A percentile compares a stretch with the other conserved stretches of the same genome.
These are phyloP conservation scores for Rhodotorula sp. DNA, from an alignment of 1,284 basidiomycete species.

Conservation along the genomic window DNA sequence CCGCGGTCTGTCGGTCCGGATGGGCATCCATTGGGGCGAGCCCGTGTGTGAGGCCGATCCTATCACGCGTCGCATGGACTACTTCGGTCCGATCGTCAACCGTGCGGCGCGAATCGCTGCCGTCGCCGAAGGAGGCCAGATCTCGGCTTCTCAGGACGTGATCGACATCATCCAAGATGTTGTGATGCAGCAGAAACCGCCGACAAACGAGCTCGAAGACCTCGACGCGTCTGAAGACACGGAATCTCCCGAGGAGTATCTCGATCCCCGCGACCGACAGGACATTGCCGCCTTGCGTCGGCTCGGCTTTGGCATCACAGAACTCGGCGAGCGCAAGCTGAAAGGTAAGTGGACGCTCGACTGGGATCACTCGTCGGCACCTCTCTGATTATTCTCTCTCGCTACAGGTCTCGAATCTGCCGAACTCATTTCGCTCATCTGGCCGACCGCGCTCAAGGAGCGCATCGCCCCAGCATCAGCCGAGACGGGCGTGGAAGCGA, in stretches of 20 bases:
- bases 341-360: slow-evolving; percentile 57
- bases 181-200: slow-evolving; percentile 47
- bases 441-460: slow-evolving; percentile 72
- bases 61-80: slow-evolving; percentile 95
- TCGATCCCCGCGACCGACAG: slow-evolving; percentile 46
- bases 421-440: slow-evolving; percentile 80
- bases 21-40: slow-evolving; percentile 93
- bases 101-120: slow-evolving; percentile 83
- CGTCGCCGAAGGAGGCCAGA: slow-evolving; percentile 87
- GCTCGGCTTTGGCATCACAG: slow-evolving; percentile 71
- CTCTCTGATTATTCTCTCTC: not conserved
- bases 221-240: slow-evolving; percentile 55
- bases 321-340: slow-evolving; percentile 85
- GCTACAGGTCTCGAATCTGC: slow-evolving; percentile 56
- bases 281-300: slow-evolving; percentile 61
- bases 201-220: slow-evolving; percentile 29
- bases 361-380: too few relatives aligned
- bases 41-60: slow-evolving; percentile 93
- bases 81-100: slow-evolving; percentile 92
- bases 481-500: not conserved
- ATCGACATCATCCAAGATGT: slow-evolving; percentile 68
- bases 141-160: slow-evolving; percentile 88
- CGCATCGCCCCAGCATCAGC: slow-evolving; percentile 51
- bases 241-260: slow-evolving; percentile 40
- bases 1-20: slow-evolving; percentile 88